Evolutionary conservation across 176 grass and related monocot genomes (phyloP).

Genomic region (Musa schizocarpa): DNA sequence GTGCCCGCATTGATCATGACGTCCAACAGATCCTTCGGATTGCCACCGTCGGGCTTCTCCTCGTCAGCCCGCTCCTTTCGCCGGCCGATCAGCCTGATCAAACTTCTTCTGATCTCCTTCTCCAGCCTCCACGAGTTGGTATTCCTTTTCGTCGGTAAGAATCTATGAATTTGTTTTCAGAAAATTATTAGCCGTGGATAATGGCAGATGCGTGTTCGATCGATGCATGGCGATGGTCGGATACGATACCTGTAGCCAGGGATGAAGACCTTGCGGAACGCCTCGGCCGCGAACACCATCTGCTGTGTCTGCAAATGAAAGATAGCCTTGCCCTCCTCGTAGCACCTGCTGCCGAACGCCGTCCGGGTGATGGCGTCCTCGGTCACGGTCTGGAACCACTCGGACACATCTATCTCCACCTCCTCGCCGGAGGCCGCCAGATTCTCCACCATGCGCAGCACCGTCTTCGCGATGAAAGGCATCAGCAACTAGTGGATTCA

Average conservation of each 20-base stretch:
- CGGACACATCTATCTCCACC: conserved; percentile 90
- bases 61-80: conserved; percentile 33
- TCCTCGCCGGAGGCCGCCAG: conserved; percentile 39
- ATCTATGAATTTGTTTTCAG: conserved; percentile 26
- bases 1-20: conserved; percentile 65
- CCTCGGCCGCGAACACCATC: conserved; percentile 82
- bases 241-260: conserved; percentile 74
- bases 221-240: too few species aligned
- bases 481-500: conserved; percentile 39
- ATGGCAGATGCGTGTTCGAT: too few species aligned
- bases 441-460: conserved; percentile 67
- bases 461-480: conserved; percentile 69
- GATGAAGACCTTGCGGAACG: conserved; percentile 94
- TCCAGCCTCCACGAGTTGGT: conserved; percentile 89
- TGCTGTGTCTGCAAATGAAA: conserved; percentile 85
- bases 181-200: background rate
- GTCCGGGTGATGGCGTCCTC: conserved; percentile 94
- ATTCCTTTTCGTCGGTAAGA: conserved; percentile 97
- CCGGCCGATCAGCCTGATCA: conserved; percentile 55
- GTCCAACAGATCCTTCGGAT: conserved; percentile 58
- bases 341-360: conserved; percentile 70
- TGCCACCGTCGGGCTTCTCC: conserved; percentile 33
- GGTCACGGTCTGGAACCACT: conserved; percentile 93
- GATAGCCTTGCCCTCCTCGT: conserved; percentile 81
- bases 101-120: conserved; percentile 84